Evolutionary conservation across 2,329 filamentous ascomycete species (phyloP), one percentile per base, ranked within the genome.

Genomic region (Cytospora schulzeri): DNA sequence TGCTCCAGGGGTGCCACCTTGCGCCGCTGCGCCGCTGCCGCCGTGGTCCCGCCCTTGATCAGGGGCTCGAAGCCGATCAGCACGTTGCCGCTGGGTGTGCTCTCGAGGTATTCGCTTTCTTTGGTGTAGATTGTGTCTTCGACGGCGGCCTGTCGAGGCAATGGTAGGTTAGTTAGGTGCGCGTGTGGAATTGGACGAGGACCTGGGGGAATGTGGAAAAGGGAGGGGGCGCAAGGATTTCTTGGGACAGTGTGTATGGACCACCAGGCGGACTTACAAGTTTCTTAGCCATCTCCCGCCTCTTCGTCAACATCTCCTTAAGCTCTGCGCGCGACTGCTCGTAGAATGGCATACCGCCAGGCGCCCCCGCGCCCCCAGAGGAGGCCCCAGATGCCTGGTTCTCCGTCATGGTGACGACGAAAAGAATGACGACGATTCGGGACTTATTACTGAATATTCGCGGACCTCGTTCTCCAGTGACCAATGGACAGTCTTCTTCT

Each of bases 21-120:
- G 72, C 88, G 85, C 73, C 90, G 82, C 69, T 86, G 82, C 14
- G 88, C 83, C 4, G 88, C 83, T 5, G 84, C 83, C 1, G 83
- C 81, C n/a, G 87, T 85, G 11, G 86, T 84, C 22, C 84, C 85
- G 62, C 92, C 93, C 77, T 99, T 99, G 81, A 97, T 96, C 79
- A 98, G 99, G 75, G 93, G 96, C 76, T 99, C 95, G 76, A 99
- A 99, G 26, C 95, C 95, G 57, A 91, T 93, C 75, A 99, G 94
- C 74, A 99, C 98, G 79, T 99, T 99, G 53, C 95, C 95, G 71
- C 83, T 87, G 17, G 88, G 89, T 5, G 93, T 96, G 72, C 92
- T 92, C 76, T 98, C 94, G 59, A 99, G 87, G 76, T 99, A 99
- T 22, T 89, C 85, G 64, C 89, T 87, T 76, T 99, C 95, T 72